Base-by-base conservation (phyloP, 164 flowering plant species). In the Buxus sempervirens region DNA sequence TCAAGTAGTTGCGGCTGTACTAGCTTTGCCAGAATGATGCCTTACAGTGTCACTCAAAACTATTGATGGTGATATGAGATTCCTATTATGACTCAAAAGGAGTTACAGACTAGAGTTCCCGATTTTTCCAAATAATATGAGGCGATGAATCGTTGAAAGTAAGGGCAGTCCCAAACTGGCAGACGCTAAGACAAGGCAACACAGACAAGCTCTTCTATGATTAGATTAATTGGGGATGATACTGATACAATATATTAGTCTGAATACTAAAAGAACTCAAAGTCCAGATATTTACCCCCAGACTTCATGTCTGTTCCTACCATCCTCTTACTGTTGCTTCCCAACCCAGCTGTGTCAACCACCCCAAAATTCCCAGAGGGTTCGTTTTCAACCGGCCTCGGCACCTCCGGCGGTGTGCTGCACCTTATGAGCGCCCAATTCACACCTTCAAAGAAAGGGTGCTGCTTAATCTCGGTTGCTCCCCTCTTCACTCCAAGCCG, bases 401-500 rank as follows among this genome's bases (percentile, higher is more conserved):
- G 90, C 26, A 86, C 81, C 71, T 88, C 90, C 6, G 96, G 96
- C 0, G 96, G 96, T 9, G 90, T 86, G 78, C 90, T 88, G 80
- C 93, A 86, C 63, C 93, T 74, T 41, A 90, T 88, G 56, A 90
- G 80, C 41, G 93, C 96, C 96, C 96, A 90, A 60, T 88, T 88
- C 27, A 90, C 90, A 16, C 93, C 93, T 74, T 90, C 93, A 59
- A 89, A 89, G 80, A 89, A 89, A 0, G 92, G 89, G 54, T 87
- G 96, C 79, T 88, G 96, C 80, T 90, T 90, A 62, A 90, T 88
- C 81, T 90, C 96, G 5, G 91, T 85, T n/a, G 96, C 96, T 21
- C 96, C 96, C 70, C 96, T 83, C 78, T 85, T 90, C 71, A 82
- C 86, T 64, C 92, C 96, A 6, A 90, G 76, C 70, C 96, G 75